Base-by-base conservation (phyloP, 1,284 basidiomycete species). In the Afroboletus lepidellus region DNA sequence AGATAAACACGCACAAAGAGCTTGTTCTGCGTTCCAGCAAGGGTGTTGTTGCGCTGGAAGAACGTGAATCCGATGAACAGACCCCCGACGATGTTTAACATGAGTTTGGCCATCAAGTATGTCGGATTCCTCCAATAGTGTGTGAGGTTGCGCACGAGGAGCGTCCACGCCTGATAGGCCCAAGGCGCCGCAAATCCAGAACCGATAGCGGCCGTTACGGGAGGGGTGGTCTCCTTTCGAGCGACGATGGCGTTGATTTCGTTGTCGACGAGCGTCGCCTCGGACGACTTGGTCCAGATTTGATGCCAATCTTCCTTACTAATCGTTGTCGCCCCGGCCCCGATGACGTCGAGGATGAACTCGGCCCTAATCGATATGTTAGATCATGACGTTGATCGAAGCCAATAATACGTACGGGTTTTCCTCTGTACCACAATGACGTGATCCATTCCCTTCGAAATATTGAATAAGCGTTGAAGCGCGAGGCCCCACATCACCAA, bases 1-100 rank as follows among this genome's bases (percentile, higher is more conserved):
- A 16, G 4, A 8, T 16, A 16, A 9, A 33, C 30, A 65, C 68
- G 30, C 33, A 66, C 65, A 43, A 94, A 94, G 38, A 94, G 79
- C 69, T 92, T 90, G 70, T 91, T 90, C 68, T 93, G 90, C 0
- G 86, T 83, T 42, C 90, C 91, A 57, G 85, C 82, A 46, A 85
- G 77, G 3, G 79, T 78, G 48, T 82, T 74, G 51, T 83, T 80
- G 3, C 87, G 73, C 53, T 84, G 75, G 77, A 77, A 94, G 76
- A 93, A 83, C n/a, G 80, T 77, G 59, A 83, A 83, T 2, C 82
- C 84, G 46, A 85, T 83, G 59, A 90, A 81, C 1, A 90, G 72
- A 9, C 81, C 82, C 1, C 74, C 72, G 2, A 76, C 63, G 46
- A 80, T 71, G 58, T 84, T 83, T 29, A 87, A 64, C 38, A 74